These are phyloP conservation scores for Pseudogymnoascus sp. DNA, from an alignment of 2,329 filamentous ascomycete genomes.

Conservation along the genomic window DNA sequence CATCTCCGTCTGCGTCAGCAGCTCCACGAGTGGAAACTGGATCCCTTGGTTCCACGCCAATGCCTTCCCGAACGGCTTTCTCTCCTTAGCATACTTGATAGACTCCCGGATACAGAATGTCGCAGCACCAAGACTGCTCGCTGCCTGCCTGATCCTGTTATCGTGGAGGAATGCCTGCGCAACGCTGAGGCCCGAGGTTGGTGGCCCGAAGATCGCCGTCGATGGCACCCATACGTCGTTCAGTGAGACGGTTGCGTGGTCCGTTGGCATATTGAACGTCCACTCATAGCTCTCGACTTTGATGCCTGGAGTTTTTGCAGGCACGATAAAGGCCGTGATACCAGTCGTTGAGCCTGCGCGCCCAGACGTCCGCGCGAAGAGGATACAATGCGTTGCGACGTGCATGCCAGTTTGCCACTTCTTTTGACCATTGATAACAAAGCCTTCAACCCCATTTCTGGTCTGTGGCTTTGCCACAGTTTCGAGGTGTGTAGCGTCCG, in stretches of 20 bases:
- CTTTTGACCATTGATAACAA: slow-evolving; percentile 51
- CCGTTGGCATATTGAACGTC: slow-evolving; percentile 61
- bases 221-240: slow-evolving; percentile 50
- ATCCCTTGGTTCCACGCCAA: slow-evolving; percentile 55
- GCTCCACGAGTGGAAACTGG: slow-evolving; percentile 57
- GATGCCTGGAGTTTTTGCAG: slow-evolving; percentile 44
- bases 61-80: slow-evolving; percentile 49
- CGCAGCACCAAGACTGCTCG: slow-evolving; percentile 51
- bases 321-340: slow-evolving; percentile 56
- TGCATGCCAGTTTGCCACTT: slow-evolving; percentile 62
- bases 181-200: slow-evolving; percentile 49
- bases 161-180: slow-evolving; percentile 61
- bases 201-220: slow-evolving; percentile 43
- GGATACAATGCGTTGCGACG: slow-evolving; percentile 52
- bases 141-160: slow-evolving; percentile 58
- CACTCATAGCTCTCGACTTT: slow-evolving; percentile 53
- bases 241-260: slow-evolving; percentile 54
- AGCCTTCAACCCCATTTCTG: slow-evolving; percentile 39
- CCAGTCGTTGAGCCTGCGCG: slow-evolving; percentile 45
- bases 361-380: slow-evolving; percentile 53
- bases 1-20: slow-evolving; percentile 56
- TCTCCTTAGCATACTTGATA: slow-evolving; percentile 47
- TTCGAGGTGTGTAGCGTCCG: slow-evolving; percentile 56
- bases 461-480: slow-evolving; percentile 42
- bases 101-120: slow-evolving; percentile 52